Conservation (phyloP, 345 rosid genomes). For the Pistacia integerrima region DNA sequence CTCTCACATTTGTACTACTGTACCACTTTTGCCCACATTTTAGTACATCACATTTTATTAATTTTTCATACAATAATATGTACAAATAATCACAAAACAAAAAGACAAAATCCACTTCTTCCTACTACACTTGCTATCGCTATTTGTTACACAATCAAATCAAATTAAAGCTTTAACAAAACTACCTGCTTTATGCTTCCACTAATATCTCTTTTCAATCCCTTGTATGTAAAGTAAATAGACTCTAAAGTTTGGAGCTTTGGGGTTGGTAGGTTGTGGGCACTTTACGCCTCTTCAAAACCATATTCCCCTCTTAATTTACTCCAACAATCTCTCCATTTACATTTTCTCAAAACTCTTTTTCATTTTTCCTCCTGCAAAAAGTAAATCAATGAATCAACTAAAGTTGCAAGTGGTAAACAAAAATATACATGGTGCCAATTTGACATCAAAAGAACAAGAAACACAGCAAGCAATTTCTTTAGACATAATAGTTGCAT, state of each 20-base stretch:
- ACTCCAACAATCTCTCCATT: conserved; percentile 3
- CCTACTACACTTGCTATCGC: neutral
- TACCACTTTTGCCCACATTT: too few relatives aligned
- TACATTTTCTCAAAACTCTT: neutral
- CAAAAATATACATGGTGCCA: neutral
- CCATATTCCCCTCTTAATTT: conserved; percentile 15
- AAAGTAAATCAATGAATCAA: conserved; percentile 1
- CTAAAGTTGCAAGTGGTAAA: neutral
- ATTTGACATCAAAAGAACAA: neutral
- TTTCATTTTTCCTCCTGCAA: conserved; percentile 27
- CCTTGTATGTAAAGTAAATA: neutral
- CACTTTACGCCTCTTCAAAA: conserved; percentile 27
- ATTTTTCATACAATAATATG: neutral
- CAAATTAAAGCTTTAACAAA: conserved; percentile 17
- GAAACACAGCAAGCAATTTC: neutral
- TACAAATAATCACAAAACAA: neutral
- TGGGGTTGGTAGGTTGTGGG: conserved; percentile 25
- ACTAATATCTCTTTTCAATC: neutral
- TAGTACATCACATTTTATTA: neutral
- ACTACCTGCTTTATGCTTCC: neutral
- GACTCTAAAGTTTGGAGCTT: conserved; percentile 9
- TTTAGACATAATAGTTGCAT: neutral
- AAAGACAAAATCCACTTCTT: conserved; percentile 5
- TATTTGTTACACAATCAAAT: conserved; percentile 8
- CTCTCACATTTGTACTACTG: too few relatives aligned